Base-by-base conservation (phyloP, 2,329 filamentous ascomycete genomes). In the Raffaelea albimanens region DNA sequence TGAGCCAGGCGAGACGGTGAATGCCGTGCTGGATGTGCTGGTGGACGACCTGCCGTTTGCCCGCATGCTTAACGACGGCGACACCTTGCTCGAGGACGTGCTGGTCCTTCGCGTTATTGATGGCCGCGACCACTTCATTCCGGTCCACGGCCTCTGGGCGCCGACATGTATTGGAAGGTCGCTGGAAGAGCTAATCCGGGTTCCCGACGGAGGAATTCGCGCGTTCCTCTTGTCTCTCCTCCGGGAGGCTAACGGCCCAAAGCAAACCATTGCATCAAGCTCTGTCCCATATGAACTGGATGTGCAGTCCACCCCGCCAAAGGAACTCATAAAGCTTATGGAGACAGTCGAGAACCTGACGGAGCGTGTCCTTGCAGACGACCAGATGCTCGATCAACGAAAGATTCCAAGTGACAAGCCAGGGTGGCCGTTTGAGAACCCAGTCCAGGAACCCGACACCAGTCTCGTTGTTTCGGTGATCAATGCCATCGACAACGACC, bases 111-210 rank as follows among this genome's bases (percentile, higher is more conserved):
- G 89, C 1, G 86, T 98, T 5, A 75, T 80, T 11, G 79, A 84
- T 45, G 94, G 94, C 1, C 78, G 89, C 43, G 93, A 98, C 57
- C 86, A 97, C 60, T 98, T 98, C 60, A 79, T 98, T 36, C 84
- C 89, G 0, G 72, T 95, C 0, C 81, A 78, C 21, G 93, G 78
- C 0, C 70, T 67, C 1, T 98, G 93, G 91, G 69, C 83, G 3
- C 85, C 85, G 9, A 88, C 87, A 0, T 86, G 82, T 56, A 86
- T 97, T 43, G 87, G 87, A 0, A 81, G 87, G 34, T 90, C 86
- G 0, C 75, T 98, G n/a, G 84, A 90, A 51, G 90, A 95, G 58
- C 74, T 98, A 9, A 87, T 94, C 44, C 80, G 83, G 18, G 80
- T 96, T 4, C 90, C 93, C 0, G 90, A 76, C 11, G 88, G 90